These are phyloP conservation scores for Aspergillus vadensis DNA, from an alignment of 2,329 filamentous ascomycete genomes.

Conservation along the genomic window DNA sequence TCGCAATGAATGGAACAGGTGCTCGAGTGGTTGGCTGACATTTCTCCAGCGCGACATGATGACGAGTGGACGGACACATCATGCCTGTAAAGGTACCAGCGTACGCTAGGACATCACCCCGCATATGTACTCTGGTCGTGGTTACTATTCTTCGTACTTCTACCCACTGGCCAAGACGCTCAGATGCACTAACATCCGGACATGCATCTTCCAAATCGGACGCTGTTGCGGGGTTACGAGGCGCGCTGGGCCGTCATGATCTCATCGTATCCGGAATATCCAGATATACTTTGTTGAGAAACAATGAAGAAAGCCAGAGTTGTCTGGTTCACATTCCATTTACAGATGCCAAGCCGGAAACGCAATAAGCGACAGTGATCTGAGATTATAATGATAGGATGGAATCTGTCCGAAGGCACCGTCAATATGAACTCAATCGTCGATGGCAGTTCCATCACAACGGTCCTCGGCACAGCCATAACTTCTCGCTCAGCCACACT, in stretches of 20 bases:
- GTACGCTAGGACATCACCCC: not conserved
- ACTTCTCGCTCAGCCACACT: not conserved
- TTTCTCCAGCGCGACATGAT: not conserved
- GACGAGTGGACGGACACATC: not conserved
- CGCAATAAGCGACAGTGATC: not conserved
- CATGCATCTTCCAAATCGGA: not conserved
- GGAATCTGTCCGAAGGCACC: not conserved
- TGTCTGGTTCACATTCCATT: not conserved
- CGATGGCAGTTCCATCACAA: not conserved
- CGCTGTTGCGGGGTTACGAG: not conserved
- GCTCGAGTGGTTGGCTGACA: not conserved
- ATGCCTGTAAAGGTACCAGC: not conserved
- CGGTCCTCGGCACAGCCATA: not conserved
- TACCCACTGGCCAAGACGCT: not conserved
- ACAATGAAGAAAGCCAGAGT: not conserved
- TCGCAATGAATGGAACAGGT: not conserved
- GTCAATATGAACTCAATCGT: not conserved
- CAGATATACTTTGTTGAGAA: not conserved
- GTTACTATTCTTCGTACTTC: not conserved
- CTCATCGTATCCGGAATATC: not conserved
- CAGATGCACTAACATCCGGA: not conserved
- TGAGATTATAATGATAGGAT: not conserved
- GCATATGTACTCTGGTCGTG: not conserved
- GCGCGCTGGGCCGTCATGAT: not conserved
- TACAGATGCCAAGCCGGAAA: not conserved